phyloP scores from a whole-genome alignment of 768 basidiomycete genomes.

The Amanita rimosa region DNA sequence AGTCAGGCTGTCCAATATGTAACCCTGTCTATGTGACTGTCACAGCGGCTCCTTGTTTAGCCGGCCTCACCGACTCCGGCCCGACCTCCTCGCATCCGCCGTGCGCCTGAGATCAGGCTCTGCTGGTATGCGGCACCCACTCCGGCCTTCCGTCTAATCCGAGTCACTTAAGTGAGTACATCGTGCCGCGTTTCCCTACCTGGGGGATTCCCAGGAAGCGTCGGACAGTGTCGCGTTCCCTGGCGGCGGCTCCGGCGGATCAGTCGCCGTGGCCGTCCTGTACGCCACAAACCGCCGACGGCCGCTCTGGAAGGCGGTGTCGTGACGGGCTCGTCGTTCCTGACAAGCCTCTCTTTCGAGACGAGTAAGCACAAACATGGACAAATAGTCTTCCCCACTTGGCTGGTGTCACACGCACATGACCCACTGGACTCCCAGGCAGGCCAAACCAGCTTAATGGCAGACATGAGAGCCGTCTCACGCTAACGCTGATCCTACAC shows the following conservation, averaged over 20 bases:
- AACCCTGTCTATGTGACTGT: slow-evolving; percentile 1
- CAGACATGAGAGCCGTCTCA: slow-evolving; percentile 2
- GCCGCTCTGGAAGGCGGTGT: neutral
- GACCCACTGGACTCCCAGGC: neutral
- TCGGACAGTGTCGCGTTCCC: too few species aligned
- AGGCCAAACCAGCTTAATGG: neutral
- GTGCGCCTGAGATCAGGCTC: neutral
- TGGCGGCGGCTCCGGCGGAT: neutral
- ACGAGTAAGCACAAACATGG: neutral
- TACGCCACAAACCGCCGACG: neutral
- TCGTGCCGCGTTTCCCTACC: neutral
- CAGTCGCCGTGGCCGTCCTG: neutral
- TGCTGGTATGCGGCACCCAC: neutral
- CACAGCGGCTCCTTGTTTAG: neutral
- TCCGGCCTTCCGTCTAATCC: neutral
- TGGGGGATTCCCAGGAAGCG: too few species aligned
- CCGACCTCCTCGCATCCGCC: neutral
- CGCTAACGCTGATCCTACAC: slow-evolving; percentile 3
- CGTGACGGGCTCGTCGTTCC: neutral
- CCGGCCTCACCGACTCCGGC: neutral
- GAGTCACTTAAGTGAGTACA: neutral
- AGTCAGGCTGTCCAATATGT: slow-evolving; percentile 5
- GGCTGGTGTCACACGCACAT: neutral
- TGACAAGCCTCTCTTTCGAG: neutral
- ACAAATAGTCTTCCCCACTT: neutral